A percentile compares a stretch with the other conserved stretches of the same genome.
phyloP scores from a whole-genome alignment of 2,329 filamentous ascomycete species.

The Cadophora luteo-olivacea region DNA sequence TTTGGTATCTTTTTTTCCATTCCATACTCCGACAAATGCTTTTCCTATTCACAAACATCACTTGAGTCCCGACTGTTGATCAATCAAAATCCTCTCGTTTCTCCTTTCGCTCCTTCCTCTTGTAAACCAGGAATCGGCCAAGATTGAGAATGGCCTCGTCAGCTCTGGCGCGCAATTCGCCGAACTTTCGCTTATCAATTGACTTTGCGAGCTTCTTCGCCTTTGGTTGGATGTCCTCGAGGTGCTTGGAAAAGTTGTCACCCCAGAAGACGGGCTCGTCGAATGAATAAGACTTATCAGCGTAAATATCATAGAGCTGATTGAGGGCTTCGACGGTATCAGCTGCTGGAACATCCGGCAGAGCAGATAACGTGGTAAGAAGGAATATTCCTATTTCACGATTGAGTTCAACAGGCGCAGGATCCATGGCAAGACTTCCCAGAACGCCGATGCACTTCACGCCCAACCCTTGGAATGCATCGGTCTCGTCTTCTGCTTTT shows the following conservation, averaged over 20 bases:
- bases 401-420: slow-evolving; percentile 60
- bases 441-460: slow-evolving; percentile 73
- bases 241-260: slow-evolving; percentile 62
- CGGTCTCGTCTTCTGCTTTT: slow-evolving; percentile 44
- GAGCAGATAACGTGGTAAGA: slow-evolving; percentile 57
- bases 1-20: slow-evolving; percentile 24
- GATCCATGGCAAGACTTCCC: slow-evolving; percentile 65
- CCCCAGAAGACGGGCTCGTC: slow-evolving; percentile 71
- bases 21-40: slow-evolving; percentile 26
- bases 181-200: slow-evolving; percentile 64
- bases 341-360: slow-evolving; percentile 60
- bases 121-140: slow-evolving; percentile 67
- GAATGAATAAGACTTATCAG: slow-evolving; percentile 62
- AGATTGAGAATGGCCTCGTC: slow-evolving; percentile 69
- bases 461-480: slow-evolving; percentile 65
- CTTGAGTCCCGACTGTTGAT: background rate
- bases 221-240: slow-evolving; percentile 61
- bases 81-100: slow-evolving; percentile 20
- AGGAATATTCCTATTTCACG: slow-evolving; percentile 69
- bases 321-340: slow-evolving; percentile 69
- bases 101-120: slow-evolving; percentile 48
- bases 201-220: slow-evolving; percentile 62
- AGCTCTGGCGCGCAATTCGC: slow-evolving; percentile 63
- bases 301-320: slow-evolving; percentile 72
- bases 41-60: slow-evolving; percentile 12